Evolutionary conservation across 108 stramenopile species (phyloP), one percentile per base, ranked within the genome.

Genomic region (Fragilariopsis cylindrus): DNA sequence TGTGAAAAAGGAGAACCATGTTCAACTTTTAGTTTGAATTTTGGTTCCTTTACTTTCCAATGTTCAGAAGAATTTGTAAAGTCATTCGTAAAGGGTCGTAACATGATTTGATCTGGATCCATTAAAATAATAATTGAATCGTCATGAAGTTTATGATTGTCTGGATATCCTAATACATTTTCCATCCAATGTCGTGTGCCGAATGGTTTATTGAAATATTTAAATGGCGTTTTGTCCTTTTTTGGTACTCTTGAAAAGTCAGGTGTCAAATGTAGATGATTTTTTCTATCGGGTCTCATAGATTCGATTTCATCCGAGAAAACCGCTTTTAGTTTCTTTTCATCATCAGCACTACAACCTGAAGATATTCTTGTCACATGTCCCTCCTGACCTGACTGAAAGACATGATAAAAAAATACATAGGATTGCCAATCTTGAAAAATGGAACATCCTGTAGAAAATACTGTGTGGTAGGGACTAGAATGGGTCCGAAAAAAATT

Each of bases 401-500:
- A 3, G 15, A 92, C 87, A 48, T 81, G 90, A 79, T 84, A 94
- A 75, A 97, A 98, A 39, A 98, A 82, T 19, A 92, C 72, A 58
- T 94, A 92, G 0, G 94, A 87, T 77, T 98, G 97, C 98, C 98
- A 98, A 72, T 93, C 88, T 79, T 98, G 97, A 73, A 85, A 96
- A 48, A 71, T 70, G 39, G 88, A 92, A 79, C 98, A 98, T 53
- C 86, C 90, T 7, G 94, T 96, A 21, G 89, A 89, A 77, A 97
- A 97, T 45, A 90, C 69, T 13, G 86, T 70, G 70, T 93, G 90
- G 64, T 89, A 87, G 48, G 67, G 67, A 16, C 48, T 68, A 0
- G 67, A 68, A 48, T 68, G 67, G 21, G 67, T 50, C 11, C 39
- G 19, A 40, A 68, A 53, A 39, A 4, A 56, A 56, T 11, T 18